Base-by-base conservation (phyloP, 305 asterid species). In the Solanum chacoense region DNA sequence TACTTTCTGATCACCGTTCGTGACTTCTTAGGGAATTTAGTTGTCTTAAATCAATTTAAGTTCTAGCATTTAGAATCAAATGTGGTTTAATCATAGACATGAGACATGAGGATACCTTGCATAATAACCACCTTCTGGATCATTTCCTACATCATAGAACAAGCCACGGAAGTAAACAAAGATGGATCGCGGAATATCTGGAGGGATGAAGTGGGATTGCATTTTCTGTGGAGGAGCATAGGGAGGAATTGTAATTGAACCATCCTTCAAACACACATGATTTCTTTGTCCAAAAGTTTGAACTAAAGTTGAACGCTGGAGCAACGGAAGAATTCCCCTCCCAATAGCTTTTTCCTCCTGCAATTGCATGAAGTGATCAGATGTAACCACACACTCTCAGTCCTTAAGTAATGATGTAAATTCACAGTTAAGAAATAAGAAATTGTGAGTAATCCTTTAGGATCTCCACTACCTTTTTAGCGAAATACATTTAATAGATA, bases 181-280 rank as follows among this genome's bases (percentile, higher is more conserved):
- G 88, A 95, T 95, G 90, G 98, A 93, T 34, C 97, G 92, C 36
- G 98, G 97, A 42, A 92, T 94, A 88, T 89, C 94, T 1, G 96
- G 96, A 88, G 97, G 95, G 91, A 94, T 95, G 89, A 94, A 91
- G 89, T 93, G 97, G 35, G 98, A 89, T 88, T 94, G 94, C 94
- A 95, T 94, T 90, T 95, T 95, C 93, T 94, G 95, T 22, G 98
- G 96, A 74, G 98, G 97, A 35, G 98, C 98, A 88, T 94, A 95
- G 59, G 98, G 98, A 87, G 98, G 98, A 89, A 95, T 93, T 8
- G 93, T 95, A 72, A 95, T 93, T 26, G 97, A 95, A 72, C 96
- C 96, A 65, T 92, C 95, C 88, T 95, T 94, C 84, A 95, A 87
- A 90, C 98, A 95, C 31, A 95, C 98, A 91, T 95, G 98, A 89